These are phyloP conservation scores for Litsea cubeba DNA, from an alignment of 164 flowering plant species.

Conservation along the genomic window DNA sequence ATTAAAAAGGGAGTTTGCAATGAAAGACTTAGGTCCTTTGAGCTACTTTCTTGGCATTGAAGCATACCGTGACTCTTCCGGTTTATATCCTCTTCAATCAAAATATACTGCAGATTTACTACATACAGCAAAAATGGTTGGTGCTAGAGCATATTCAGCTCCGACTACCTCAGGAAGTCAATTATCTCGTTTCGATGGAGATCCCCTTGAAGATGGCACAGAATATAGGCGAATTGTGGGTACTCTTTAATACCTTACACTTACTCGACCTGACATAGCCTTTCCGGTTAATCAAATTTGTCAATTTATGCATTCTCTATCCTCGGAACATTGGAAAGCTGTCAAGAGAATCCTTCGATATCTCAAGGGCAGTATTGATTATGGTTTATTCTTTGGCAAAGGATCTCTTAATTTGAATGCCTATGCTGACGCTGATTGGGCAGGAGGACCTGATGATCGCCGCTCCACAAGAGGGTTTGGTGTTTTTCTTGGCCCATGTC, in stretches of 20 bases:
- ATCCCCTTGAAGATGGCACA: not conserved
- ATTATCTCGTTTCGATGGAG: not conserved
- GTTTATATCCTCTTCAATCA: not conserved
- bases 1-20: not conserved
- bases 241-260: not conserved
- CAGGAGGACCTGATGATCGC: no score
- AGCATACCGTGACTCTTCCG: not conserved
- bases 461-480: no score
- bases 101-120: not conserved
- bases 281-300: not conserved
- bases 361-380: not conserved
- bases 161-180: not conserved
- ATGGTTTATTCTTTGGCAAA: not conserved
- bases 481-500: not conserved
- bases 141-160: not conserved
- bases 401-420: not conserved
- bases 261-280: not conserved
- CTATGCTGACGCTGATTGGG: not conserved
- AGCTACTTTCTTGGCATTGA: not conserved
- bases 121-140: not conserved
- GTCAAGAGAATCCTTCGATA: no score
- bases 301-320: not conserved
- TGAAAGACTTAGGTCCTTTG: not conserved
- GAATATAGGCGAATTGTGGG: constrained; percentile 1
- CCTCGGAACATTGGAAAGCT: not conserved